phyloP scores from a whole-genome alignment of 495 filamentous ascomycete species.

The Aspergillus ellipticus region DNA sequence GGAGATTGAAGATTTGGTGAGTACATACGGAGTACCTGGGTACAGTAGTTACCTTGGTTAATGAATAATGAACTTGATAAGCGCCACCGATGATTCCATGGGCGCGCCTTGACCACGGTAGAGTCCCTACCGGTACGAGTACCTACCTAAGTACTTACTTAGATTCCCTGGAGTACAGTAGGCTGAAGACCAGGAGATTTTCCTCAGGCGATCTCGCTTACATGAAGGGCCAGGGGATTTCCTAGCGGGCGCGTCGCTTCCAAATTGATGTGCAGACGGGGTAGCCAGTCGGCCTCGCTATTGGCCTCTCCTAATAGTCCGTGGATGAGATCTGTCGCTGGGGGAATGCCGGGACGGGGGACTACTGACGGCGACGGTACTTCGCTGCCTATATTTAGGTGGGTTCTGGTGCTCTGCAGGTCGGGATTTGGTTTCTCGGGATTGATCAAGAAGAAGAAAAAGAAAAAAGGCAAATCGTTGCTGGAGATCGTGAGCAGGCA shows the following conservation, averaged over 20 bases:
- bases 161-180: no score
- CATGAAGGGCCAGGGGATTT: neutral
- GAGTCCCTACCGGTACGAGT: no score
- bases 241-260: neutral
- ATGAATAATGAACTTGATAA: no score
- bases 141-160: no score
- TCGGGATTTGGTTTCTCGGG: neutral
- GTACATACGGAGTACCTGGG: no score
- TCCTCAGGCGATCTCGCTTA: neutral
- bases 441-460: neutral
- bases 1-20: no score
- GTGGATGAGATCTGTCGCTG: neutral
- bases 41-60: no score
- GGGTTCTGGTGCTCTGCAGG: neutral
- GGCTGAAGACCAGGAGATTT: no score
- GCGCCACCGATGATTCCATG: no score
- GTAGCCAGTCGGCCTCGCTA: neutral
- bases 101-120: no score
- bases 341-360: no score
- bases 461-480: neutral
- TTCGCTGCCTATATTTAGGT: constrained; percentile 1
- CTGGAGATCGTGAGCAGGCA: neutral
- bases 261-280: neutral
- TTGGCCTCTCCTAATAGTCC: neutral
- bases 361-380: neutral